These are phyloP conservation scores for Reticulascus tulasneorum DNA, from an alignment of 2,329 filamentous ascomycete genomes.

Conservation along the genomic window DNA sequence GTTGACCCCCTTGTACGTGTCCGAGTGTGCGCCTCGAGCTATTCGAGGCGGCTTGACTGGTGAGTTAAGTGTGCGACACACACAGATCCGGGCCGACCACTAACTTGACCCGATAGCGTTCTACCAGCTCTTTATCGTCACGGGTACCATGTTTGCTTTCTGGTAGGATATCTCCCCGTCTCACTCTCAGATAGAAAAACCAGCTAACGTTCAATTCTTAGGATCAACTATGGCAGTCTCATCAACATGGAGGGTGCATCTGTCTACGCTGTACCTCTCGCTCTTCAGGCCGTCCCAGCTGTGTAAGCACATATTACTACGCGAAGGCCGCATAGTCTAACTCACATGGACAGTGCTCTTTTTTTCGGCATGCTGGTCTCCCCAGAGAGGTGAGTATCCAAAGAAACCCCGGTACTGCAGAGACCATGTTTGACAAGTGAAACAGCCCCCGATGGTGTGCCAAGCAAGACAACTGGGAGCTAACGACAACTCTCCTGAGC, in stretches of 20 bases:
- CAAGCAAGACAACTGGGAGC: slow-evolving; percentile 64
- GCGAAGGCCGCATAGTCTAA: no score
- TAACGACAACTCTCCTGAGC: slow-evolving; percentile 52
- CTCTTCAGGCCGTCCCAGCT: slow-evolving; percentile 62
- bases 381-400: no score
- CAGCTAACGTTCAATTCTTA: no score
- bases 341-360: slow-evolving; percentile 28
- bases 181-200: no score
- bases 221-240: slow-evolving; percentile 51
- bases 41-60: slow-evolving; percentile 49
- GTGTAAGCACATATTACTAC: slow-evolving; percentile 33
- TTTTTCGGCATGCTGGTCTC: slow-evolving; percentile 58
- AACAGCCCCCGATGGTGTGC: slow-evolving; percentile 67
- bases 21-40: slow-evolving; percentile 46
- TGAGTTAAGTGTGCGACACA: slow-evolving; percentile 7
- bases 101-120: slow-evolving; percentile 26
- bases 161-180: slow-evolving; percentile 32
- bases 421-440: no score
- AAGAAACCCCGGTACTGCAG: not conserved
- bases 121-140: slow-evolving; percentile 47
- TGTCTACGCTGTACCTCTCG: slow-evolving; percentile 58
- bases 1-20: slow-evolving; percentile 40
- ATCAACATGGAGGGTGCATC: slow-evolving; percentile 42
- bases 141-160: slow-evolving; percentile 38
- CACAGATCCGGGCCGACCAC: not conserved